These are phyloP conservation scores for Hippophae rhamnoides DNA, from an alignment of 306 rosid genomes.

Conservation along the genomic window DNA sequence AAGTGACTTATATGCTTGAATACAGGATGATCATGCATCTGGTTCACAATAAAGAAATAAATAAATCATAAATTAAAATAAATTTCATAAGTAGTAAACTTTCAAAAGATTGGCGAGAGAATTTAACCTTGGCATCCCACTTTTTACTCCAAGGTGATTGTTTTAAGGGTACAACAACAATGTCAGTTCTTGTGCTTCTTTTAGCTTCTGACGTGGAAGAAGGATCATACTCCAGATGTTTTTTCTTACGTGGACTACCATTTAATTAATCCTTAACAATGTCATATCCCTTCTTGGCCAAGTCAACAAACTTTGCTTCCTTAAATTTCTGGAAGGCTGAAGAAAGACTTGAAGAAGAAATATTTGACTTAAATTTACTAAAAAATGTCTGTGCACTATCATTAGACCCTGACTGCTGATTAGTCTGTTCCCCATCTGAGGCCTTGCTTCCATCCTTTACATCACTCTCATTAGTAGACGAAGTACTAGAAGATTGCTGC, in stretches of 20 bases:
- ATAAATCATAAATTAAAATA: slow-evolving; percentile 1
- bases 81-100: slow-evolving; percentile 7
- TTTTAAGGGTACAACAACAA: slow-evolving; percentile 50
- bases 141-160: slow-evolving; percentile 69
- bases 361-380: slow-evolving; percentile 59
- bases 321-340: slow-evolving; percentile 54
- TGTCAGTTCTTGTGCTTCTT: slow-evolving; percentile 60
- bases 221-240: slow-evolving; percentile 36
- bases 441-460: slow-evolving; percentile 32
- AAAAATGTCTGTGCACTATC: slow-evolving; percentile 52
- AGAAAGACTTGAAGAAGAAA: slow-evolving; percentile 55
- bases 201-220: slow-evolving; percentile 41
- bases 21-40: slow-evolving; percentile 56
- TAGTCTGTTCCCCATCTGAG: slow-evolving; percentile 35
- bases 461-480: slow-evolving; percentile 38
- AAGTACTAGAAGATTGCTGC: slow-evolving; percentile 44
- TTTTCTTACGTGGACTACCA: slow-evolving; percentile 50
- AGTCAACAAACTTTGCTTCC: slow-evolving; percentile 50
- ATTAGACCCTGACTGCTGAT: slow-evolving; percentile 31
- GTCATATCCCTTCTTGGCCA: slow-evolving; percentile 73
- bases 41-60: slow-evolving; percentile 6
- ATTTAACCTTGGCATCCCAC: slow-evolving; percentile 72
- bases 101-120: neutral
- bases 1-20: slow-evolving; percentile 43
- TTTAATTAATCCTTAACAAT: slow-evolving; percentile 73